phyloP scores from a whole-genome alignment of 2,329 filamentous ascomycete genomes.

The Malbranchea zuffiana region DNA sequence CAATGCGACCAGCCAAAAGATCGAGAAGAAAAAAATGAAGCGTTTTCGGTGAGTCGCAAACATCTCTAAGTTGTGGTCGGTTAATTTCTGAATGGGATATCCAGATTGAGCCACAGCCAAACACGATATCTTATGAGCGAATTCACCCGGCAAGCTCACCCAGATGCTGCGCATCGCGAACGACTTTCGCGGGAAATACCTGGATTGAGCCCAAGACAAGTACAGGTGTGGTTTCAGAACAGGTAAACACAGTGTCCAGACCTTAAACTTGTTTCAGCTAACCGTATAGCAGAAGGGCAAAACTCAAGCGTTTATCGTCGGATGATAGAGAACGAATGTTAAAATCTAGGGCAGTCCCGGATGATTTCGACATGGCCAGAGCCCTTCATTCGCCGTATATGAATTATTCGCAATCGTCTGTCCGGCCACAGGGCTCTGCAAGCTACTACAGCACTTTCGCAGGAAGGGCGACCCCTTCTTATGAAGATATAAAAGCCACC shows the following conservation, averaged over 20 bases:
- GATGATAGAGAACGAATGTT: slow-evolving; percentile 53
- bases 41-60: slow-evolving; percentile 46
- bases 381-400: slow-evolving; percentile 47
- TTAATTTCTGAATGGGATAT: neutral
- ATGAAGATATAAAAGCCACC: slow-evolving; percentile 25
- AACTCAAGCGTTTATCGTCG: slow-evolving; percentile 50
- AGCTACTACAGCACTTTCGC: slow-evolving; percentile 10
- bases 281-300: slow-evolving; percentile 41
- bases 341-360: slow-evolving; percentile 48
- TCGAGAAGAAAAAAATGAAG: slow-evolving; percentile 35
- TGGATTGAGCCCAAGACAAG: slow-evolving; percentile 79
- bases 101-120: slow-evolving; percentile 84
- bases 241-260: slow-evolving; percentile 48
- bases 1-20: slow-evolving; percentile 17
- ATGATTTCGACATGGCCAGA: slow-evolving; percentile 50
- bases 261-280: slow-evolving; percentile 12
- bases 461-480: slow-evolving; percentile 27
- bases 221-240: slow-evolving; percentile 98
- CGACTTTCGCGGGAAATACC: slow-evolving; percentile 81
- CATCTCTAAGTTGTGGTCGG: slow-evolving; percentile 58
- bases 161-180: slow-evolving; percentile 82
- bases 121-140: slow-evolving; percentile 97
- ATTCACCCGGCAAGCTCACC: slow-evolving; percentile 87
- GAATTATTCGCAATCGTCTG: slow-evolving; percentile 39
- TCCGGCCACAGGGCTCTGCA: slow-evolving; percentile 32